Conservation (phyloP, 2,329 filamentous ascomycete genomes). For the Sporothrix curviconia region DNA sequence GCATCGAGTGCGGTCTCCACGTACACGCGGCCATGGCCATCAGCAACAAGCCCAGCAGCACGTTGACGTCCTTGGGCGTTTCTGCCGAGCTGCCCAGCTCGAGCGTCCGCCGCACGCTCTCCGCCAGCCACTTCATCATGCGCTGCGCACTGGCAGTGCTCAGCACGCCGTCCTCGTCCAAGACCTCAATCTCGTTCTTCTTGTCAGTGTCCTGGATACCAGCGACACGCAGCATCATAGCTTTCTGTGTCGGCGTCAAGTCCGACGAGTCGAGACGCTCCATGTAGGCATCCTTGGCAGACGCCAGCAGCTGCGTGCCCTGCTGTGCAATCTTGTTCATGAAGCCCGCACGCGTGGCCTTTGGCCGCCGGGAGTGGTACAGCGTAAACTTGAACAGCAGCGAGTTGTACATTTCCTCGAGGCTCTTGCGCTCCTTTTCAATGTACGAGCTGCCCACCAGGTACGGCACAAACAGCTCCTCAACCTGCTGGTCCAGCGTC, state of each 20-base stretch:
- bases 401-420: constrained; percentile 82
- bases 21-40: constrained; percentile 79
- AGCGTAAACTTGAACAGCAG: constrained; percentile 93
- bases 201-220: constrained; percentile 71
- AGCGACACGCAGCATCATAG: constrained; percentile 83
- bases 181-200: constrained; percentile 82
- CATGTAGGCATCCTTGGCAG: constrained; percentile 85
- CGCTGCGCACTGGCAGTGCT: constrained; percentile 86
- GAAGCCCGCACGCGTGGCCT: constrained; percentile 73
- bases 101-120: constrained; percentile 83
- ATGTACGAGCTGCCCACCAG: constrained; percentile 64
- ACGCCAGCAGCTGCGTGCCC: constrained; percentile 79
- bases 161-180: constrained; percentile 79
- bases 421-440: constrained; percentile 59
- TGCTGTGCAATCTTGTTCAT: constrained; percentile 88
- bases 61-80: constrained; percentile 87
- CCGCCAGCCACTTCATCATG: constrained; percentile 96
- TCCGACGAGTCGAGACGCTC: constrained; percentile 84
- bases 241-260: constrained; percentile 78
- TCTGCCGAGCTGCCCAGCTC: constrained; percentile 84
- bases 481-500: constrained; percentile 67
- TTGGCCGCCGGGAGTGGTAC: constrained; percentile 85
- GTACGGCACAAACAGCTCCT: constrained; percentile 70
- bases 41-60: constrained; percentile 75
- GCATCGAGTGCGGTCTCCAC: constrained; percentile 63